These are phyloP conservation scores for Deinandra increscens DNA, from an alignment of 129 eudicot species.

Conservation along the genomic window DNA sequence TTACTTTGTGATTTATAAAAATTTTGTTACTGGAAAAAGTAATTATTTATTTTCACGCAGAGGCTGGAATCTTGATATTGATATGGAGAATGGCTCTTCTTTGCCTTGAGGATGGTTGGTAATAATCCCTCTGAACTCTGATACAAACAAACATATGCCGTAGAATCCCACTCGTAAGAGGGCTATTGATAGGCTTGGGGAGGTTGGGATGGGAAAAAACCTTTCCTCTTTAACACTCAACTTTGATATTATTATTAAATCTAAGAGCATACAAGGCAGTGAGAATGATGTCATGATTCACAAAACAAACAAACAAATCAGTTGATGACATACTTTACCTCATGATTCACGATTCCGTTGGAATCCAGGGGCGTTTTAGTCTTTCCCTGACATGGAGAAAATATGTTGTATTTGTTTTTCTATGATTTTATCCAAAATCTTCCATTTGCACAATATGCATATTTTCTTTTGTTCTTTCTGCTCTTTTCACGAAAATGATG, in stretches of 20 bases:
- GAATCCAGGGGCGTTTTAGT: slow-evolving; percentile 1
- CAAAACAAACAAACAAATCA: too few species aligned
- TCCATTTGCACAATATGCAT: neutral
- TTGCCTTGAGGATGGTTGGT: slow-evolving; percentile 35
- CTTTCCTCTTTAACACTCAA: too few species aligned
- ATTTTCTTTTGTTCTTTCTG: neutral
- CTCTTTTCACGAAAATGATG: neutral
- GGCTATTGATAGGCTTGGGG: too few species aligned
- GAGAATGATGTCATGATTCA: neutral
- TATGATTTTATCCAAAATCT: neutral
- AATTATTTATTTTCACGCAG: slow-evolving; percentile 31
- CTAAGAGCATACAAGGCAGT: neutral
- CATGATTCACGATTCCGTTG: neutral
- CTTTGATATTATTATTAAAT: neutral
- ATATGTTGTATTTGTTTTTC: neutral
- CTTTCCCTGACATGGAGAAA: neutral
- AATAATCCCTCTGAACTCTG: neutral
- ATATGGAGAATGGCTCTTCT: slow-evolving; percentile 54
- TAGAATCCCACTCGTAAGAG: too few species aligned
- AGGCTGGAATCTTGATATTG: slow-evolving; percentile 70
- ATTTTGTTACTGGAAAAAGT: neutral
- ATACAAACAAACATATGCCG: too few species aligned
- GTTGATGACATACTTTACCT: too few species aligned
- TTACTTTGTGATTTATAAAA: neutral
- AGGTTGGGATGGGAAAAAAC: too few species aligned